Evolutionary conservation across 202 grass and related monocot genomes (phyloP).

Genomic region (Setaria italica): DNA sequence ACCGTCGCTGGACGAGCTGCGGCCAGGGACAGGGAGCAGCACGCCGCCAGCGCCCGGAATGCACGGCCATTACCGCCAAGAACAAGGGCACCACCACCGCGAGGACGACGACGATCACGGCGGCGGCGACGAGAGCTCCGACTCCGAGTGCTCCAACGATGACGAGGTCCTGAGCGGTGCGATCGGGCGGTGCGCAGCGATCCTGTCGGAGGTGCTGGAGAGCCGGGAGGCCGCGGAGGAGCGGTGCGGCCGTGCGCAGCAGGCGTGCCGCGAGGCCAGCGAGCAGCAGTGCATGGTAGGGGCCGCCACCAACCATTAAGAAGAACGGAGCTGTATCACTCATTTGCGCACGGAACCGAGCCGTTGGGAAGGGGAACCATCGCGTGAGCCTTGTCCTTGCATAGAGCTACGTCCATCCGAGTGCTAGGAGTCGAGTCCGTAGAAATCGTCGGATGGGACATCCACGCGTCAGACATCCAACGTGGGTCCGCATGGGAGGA

Average conservation of each 20-base stretch:
- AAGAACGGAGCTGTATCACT: no score
- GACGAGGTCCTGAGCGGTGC: slow-evolving; percentile 50
- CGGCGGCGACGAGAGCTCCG: slow-evolving; percentile 53
- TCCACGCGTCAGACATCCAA: no score
- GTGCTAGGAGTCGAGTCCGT: no score
- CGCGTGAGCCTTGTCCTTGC: no score
- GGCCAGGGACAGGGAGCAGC: slow-evolving; percentile 25
- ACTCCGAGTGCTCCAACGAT: background rate
- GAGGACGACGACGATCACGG: background rate
- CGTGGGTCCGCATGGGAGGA: no score
- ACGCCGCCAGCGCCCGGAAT: slow-evolving; percentile 6
- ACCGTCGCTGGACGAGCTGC: slow-evolving; percentile 37
- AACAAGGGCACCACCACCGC: slow-evolving; percentile 21
- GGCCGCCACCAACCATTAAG: no score
- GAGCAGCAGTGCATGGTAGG: slow-evolving; percentile 43
- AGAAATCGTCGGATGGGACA: no score
- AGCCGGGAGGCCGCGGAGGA: slow-evolving; percentile 83
- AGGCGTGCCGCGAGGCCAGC: slow-evolving; percentile 64
- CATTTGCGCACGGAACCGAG: no score
- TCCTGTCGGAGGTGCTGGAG: slow-evolving; percentile 79
- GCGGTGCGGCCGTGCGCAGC: slow-evolving; percentile 52
- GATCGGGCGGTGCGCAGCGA: slow-evolving; percentile 64
- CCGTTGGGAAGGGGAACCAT: no score
- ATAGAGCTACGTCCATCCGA: no score
- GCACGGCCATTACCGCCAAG: background rate